Base-by-base conservation (phyloP, 2,329 filamentous ascomycete genomes). In the Dothistroma pini region DNA sequence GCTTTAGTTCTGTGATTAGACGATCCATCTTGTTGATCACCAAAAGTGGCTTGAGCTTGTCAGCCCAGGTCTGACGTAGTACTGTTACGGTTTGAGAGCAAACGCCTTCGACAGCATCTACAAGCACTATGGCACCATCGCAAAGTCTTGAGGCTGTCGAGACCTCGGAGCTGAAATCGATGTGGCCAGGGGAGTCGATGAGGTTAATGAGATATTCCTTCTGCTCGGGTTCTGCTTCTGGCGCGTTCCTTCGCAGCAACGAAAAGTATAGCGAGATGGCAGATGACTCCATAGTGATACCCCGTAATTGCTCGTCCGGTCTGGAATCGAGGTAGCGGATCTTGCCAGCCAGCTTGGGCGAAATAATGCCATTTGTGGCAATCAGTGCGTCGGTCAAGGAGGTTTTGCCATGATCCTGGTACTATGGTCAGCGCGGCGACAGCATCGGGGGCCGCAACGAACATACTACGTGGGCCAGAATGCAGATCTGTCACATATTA, bases 261-360 rank as follows among this genome's bases (percentile, higher is more conserved):
- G 93, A 96, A 75, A 99, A 99, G 77, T 90, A 96, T 35, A 99
- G 82, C 0, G 95, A 97, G 66, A 99, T 99, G 64, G 95, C 95
- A 6, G 93, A 97, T 0, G 95, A 97, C 76, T 99, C 95, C 95
- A 99, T 99, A n/a, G 95, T 99, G 73, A 99, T 99, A 59, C 95
- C 95, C 66, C 95, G 89, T 16, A 90, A 84, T 78, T 99, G 95
- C 76, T 99, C 95, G 77, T 99, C 95, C 1, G 93, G 93, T 49
- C 95, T 84, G 22, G 95, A 97, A 78, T 99, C 95, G 61, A 99
- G 86, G 73, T 97, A 99, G 68, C 95, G 89, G 77, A 99, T 96
- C 82, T 97, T 97, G 75, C 95, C 95, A 59, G 95, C 95, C 72
- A 97, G 83, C 75, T 97, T 97, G 59, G 93, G 91, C 32, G 95